Base-by-base conservation (phyloP, 2,329 filamentous ascomycete species). In the Bimuria novae-zelandiae region DNA sequence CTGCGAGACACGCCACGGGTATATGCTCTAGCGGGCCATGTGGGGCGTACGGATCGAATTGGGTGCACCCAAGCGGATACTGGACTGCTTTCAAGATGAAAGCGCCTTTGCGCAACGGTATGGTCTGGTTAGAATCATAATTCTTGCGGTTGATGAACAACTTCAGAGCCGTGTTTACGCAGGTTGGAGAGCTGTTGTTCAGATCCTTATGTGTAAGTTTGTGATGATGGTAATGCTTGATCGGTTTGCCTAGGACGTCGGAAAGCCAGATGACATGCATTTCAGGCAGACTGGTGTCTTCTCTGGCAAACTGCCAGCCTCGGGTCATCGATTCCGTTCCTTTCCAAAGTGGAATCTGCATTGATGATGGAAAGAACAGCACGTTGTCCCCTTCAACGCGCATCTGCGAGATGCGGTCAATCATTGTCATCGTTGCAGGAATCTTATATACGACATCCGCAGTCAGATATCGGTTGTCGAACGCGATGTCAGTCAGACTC, bases 61-160 rank as follows among this genome's bases (percentile, higher is more conserved):
- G 19, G 10, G 52, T 17, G 47, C 62, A 64, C 7, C 8, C 19
- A 23, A n/a, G 14, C 12, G 52, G 45, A 32, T 49, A 56, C 4
- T 66, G 50, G 12, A 62, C 21, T 7, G 54, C 52, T 54, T 61
- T 63, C n/a, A 63, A 22, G 8, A 66, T 54, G 33, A 56, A 66
- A 30, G 59, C 60, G 23, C 61, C 59, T 10, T 42, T 23, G 30
- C 48, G 50, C 10, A 22, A 19, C 0, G 12, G 17, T 7, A 16
- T 11, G 2, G 4, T 10, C 7, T 14, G 10, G 17, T 16, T 2
- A 14, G 14, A 21, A 17, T 39, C 16, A 11, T 23, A 17, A 8
- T 25, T n/a, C 19, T 39, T 35, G n/a, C 54, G 54, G 16, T 43
- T 30, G 4, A 57, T 46, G 17, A 43, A 8, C n/a, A 57, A 47